Conservation (phyloP, 768 basidiomycete genomes). For the Tricholoma flavovirens region DNA sequence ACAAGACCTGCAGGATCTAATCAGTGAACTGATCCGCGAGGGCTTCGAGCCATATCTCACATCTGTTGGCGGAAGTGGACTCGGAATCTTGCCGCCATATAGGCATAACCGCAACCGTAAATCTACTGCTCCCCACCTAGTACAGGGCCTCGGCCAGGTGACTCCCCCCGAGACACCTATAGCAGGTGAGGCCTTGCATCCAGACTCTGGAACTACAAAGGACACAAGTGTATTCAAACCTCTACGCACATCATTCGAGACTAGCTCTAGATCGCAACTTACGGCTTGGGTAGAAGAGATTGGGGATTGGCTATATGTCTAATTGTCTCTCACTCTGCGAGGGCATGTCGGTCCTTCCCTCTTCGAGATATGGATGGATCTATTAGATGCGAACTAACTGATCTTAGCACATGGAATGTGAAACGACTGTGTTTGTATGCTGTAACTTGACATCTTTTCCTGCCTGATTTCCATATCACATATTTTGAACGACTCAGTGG, state of each 20-base stretch:
- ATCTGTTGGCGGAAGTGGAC: slow-evolving; percentile 87
- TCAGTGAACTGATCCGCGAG: slow-evolving; percentile 50
- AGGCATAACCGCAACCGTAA: slow-evolving; percentile 34
- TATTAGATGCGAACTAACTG: not conserved
- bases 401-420: not conserved
- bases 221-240: slow-evolving; percentile 20
- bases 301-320: slow-evolving; percentile 62
- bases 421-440: not conserved
- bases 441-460: not conserved
- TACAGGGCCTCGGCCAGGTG: slow-evolving; percentile 31
- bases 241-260: slow-evolving; percentile 41
- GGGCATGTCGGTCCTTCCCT: not conserved
- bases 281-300: slow-evolving; percentile 47
- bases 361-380: not conserved
- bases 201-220: slow-evolving; percentile 19
- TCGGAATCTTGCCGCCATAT: slow-evolving; percentile 76
- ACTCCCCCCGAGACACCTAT: slow-evolving; percentile 47
- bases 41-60: slow-evolving; percentile 85
- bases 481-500: too few species aligned
- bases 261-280: slow-evolving; percentile 34
- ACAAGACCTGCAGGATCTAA: slow-evolving; percentile 50
- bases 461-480: not conserved
- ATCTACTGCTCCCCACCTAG: slow-evolving; percentile 18
- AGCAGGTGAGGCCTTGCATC: slow-evolving; percentile 21
- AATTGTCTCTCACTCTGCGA: slow-evolving; percentile 8